Evolutionary conservation across 768 basidiomycete genomes (phyloP), one percentile per base, ranked within the genome.

Genomic region (Collybia sordida): DNA sequence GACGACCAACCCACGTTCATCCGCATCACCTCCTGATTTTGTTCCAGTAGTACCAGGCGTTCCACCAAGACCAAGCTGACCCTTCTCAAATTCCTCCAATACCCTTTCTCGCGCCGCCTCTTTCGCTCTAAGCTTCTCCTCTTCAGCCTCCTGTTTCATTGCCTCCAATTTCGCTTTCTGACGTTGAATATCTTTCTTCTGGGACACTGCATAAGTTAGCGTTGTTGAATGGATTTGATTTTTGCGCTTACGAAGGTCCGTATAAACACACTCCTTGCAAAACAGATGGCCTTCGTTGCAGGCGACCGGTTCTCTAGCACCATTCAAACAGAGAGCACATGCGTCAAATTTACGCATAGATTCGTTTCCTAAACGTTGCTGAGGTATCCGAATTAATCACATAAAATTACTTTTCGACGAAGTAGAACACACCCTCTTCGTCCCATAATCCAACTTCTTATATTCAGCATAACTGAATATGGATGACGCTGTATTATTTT

Each of bases 181-280:
- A n/a, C 81, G 75, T 68, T 96, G 94, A 55, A 98, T 94, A 54
- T 91, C 88, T 56, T 87, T 88, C 70, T 93, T 95, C 75, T 98
- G 97, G 22, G 77, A 73, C 57, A 96, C 90, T 91, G 60, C 24
- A 51, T 35, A 53, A 41, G 44, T 64, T 42, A 60, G 40, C 39
- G 40, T 34, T 17, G 23, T 43, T 28, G 17, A 22, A 14, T 8
- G 12, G n/a, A 15, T 35, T 9, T 23, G 6, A 36, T 28, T 1
- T 7, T 19, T 9, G 18, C 46, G 72, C 86, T 64, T 71, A 90
- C 89, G 65, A 23, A 96, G 81, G 62, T 95, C 91, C 1, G 87
- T 82, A 52, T 94, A 83, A 21, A 88, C 87, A 60, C 97, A 98
- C 70, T 98, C 96, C 64, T 89, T 92, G 78, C 97, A 99, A 66